These are phyloP conservation scores for Alternaria sp. DNA, from an alignment of 2,329 filamentous ascomycete species.

Conservation along the genomic window DNA sequence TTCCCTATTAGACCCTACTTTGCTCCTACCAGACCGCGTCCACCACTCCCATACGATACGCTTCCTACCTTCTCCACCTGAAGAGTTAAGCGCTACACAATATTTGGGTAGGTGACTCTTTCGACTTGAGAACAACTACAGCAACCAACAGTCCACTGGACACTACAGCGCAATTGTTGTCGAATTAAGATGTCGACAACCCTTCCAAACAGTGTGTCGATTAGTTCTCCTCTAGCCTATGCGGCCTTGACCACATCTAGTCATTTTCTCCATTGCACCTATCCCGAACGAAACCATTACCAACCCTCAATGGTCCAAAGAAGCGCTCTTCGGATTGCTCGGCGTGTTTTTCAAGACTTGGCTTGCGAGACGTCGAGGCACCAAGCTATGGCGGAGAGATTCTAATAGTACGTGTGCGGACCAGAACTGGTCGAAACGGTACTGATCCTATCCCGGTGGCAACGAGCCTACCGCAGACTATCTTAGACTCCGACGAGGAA, in stretches of 20 bases:
- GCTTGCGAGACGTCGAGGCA: neutral
- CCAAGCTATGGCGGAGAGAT: neutral
- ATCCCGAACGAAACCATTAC: neutral
- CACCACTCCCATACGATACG: constrained; percentile 39
- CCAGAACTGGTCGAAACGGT: neutral
- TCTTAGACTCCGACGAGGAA: constrained; percentile 5
- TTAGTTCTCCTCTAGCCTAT: neutral
- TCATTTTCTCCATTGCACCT: neutral
- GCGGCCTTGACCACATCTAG: neutral
- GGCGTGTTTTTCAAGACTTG: neutral
- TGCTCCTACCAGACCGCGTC: constrained; percentile 45
- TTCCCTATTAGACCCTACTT: constrained; percentile 45
- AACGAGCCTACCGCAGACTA: neutral
- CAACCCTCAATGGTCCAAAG: constrained; percentile 1
- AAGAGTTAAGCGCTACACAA: constrained; percentile 23
- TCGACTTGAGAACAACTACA: no score
- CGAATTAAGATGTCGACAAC: neutral
- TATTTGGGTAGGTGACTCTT: no score
- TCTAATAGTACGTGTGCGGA: neutral
- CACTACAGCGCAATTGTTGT: no score
- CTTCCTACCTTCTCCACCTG: constrained; percentile 37
- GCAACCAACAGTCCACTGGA: no score
- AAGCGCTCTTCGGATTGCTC: neutral
- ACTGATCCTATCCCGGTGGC: neutral
- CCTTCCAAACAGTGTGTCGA: neutral